phyloP scores from a whole-genome alignment of 2,329 filamentous ascomycete species.

The Fusarium foetens region DNA sequence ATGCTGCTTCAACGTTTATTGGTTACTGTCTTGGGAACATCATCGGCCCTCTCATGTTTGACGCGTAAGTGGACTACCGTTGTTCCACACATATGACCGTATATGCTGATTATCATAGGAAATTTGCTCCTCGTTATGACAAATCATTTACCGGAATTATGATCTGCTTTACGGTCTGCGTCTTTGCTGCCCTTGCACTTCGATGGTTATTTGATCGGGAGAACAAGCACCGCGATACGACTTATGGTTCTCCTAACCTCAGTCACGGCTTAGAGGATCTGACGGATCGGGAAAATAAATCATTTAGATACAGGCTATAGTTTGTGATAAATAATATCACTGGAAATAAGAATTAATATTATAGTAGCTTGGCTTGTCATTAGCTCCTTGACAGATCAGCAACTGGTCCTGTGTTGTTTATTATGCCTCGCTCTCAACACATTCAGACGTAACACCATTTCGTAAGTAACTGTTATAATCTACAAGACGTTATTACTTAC shows the following conservation, averaged over 20 bases:
- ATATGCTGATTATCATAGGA: not conserved
- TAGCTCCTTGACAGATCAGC: too few relatives aligned
- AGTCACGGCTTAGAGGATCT: not conserved
- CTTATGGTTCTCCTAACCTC: not conserved
- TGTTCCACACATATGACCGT: rapidly evolving
- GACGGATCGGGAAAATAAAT: not conserved
- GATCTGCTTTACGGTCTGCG: not conserved
- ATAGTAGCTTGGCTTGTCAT: too few relatives aligned
- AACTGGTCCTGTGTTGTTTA: too few relatives aligned
- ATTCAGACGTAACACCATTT: too few relatives aligned
- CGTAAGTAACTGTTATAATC: too few relatives aligned
- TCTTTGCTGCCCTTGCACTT: not conserved
- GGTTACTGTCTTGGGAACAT: not conserved
- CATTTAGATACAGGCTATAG: not conserved
- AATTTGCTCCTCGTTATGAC: not conserved
- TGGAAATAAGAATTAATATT: too few relatives aligned
- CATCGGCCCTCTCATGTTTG: not conserved
- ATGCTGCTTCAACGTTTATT: not conserved
- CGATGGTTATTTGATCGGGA: not conserved
- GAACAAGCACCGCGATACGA: not conserved
- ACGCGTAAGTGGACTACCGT: not conserved
- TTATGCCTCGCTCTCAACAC: too few relatives aligned
- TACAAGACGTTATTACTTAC: too few relatives aligned
- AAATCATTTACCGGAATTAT: not conserved
- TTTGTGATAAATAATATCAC: too few relatives aligned